phyloP scores from a whole-genome alignment of 352 stramenopile genomes.

The Albugo candida region DNA sequence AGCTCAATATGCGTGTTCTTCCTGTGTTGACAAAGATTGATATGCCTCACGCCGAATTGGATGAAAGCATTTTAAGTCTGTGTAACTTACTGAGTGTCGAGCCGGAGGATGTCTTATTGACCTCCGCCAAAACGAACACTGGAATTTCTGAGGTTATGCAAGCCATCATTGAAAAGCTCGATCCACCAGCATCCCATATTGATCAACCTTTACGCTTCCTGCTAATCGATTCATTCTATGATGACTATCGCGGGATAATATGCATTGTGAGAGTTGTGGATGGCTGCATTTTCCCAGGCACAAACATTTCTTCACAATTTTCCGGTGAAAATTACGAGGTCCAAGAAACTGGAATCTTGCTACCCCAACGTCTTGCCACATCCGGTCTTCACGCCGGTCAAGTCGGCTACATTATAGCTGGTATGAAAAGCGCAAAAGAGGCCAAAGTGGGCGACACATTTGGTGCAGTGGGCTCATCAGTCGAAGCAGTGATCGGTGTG shows the following conservation, averaged over 20 bases:
- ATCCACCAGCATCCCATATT: slow-evolving; percentile 26
- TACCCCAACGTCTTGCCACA: slow-evolving; percentile 70
- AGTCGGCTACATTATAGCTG: slow-evolving; percentile 94
- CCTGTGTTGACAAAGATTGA: slow-evolving; percentile 97
- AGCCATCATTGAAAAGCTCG: slow-evolving; percentile 60
- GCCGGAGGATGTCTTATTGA: slow-evolving; percentile 88
- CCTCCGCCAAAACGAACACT: slow-evolving; percentile 89
- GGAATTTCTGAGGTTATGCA: slow-evolving; percentile 71
- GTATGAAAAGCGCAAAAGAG: slow-evolving; percentile 94
- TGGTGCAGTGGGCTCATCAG: slow-evolving; percentile 35
- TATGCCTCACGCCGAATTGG: slow-evolving; percentile 89
- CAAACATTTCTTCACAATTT: slow-evolving; percentile 57
- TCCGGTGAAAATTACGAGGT: slow-evolving; percentile 83
- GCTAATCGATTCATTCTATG: slow-evolving; percentile 96
- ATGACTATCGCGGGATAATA: slow-evolving; percentile 88
- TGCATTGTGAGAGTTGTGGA: slow-evolving; percentile 90
- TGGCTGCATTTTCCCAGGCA: slow-evolving; percentile 70
- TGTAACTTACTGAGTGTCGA: slow-evolving; percentile 77
- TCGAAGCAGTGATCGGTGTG: slow-evolving; percentile 56
- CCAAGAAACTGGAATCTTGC: slow-evolving; percentile 90
- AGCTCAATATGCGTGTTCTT: slow-evolving; percentile 91
- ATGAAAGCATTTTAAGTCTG: slow-evolving; percentile 62
- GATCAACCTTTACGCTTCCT: slow-evolving; percentile 77
- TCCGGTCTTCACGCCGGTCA: slow-evolving; percentile 77
- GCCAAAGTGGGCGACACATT: slow-evolving; percentile 84